phyloP scores from a whole-genome alignment of 2,329 filamentous ascomycete species.

The Xylariaceae sp. region DNA sequence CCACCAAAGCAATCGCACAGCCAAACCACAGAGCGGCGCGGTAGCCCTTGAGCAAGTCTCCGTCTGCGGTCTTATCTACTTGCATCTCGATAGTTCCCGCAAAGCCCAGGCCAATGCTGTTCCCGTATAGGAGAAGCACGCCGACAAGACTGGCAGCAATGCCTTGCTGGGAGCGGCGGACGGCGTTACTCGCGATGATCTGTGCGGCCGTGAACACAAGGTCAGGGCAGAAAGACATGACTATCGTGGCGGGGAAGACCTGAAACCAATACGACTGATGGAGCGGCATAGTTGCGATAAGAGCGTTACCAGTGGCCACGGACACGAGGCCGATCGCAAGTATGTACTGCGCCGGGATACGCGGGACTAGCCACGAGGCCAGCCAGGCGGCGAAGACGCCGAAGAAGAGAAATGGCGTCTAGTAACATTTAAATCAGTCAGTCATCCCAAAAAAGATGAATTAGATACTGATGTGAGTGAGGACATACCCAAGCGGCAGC shows the following conservation, averaged over 20 bases:
- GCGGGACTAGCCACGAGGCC: conserved; percentile 42
- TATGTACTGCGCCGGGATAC: conserved; percentile 43
- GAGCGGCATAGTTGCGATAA: conserved; percentile 38
- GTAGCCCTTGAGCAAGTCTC: conserved; percentile 6
- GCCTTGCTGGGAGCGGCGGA: conserved; percentile 43
- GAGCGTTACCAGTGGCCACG: conserved; percentile 15
- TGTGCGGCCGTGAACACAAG: conserved; percentile 47
- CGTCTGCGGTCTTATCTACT: conserved; percentile 3
- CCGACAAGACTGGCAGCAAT: conserved; percentile 47
- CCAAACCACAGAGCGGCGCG: conserved; percentile 10
- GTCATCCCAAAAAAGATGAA: no score
- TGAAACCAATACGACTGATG: conserved; percentile 41
- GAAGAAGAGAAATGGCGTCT: no score
- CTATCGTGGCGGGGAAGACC: conserved; percentile 33
- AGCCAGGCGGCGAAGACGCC: conserved; percentile 31
- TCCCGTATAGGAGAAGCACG: conserved; percentile 37
- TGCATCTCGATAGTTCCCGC: conserved; percentile 31
- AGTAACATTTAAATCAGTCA: no score
- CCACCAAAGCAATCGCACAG: no score
- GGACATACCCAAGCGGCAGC: no score
- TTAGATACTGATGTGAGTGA: no score
- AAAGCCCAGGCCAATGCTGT: conserved; percentile 38
- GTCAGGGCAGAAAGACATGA: conserved; percentile 39
- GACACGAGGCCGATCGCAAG: conserved; percentile 37
- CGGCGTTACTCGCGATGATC: conserved; percentile 49